Conservation (phyloP, 352 stramenopile species). For the Hyaloperonospora brassicae region DNA sequence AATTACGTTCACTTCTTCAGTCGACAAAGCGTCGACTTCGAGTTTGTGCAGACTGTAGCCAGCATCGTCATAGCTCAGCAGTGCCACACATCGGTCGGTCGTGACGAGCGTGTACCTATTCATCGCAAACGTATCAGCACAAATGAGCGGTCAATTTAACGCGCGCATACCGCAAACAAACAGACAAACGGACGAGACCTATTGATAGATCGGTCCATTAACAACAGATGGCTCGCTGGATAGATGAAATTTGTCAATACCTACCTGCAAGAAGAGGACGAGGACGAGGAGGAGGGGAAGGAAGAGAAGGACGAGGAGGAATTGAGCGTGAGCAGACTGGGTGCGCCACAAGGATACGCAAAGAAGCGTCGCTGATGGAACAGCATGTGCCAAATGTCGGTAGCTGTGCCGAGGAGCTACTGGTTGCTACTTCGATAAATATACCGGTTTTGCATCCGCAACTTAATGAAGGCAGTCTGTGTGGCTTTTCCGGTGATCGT, state of each 20-base stretch:
- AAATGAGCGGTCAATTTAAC: neutral
- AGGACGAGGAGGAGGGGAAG: too few species aligned
- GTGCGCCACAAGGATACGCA: conserved; percentile 43
- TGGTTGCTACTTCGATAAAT: too few species aligned
- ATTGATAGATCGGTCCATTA: too few species aligned
- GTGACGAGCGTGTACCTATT: conserved; percentile 52
- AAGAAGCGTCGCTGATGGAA: conserved; percentile 66
- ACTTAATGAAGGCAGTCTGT: too few species aligned
- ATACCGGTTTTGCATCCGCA: too few species aligned
- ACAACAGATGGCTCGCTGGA: too few species aligned
- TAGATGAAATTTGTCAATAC: too few species aligned
- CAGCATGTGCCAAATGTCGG: conserved; percentile 10
- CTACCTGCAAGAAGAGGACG: too few species aligned
- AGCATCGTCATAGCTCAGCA: conserved; percentile 30
- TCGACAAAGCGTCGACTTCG: conserved; percentile 20
- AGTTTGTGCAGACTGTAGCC: conserved; percentile 38
- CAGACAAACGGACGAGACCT: neutral
- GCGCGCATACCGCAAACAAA: neutral
- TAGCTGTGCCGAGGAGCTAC: too few species aligned
- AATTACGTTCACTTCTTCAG: conserved; percentile 33
- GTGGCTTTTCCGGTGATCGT: too few species aligned
- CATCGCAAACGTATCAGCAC: neutral
- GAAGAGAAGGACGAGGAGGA: conserved; percentile 12
- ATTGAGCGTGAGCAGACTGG: conserved; percentile 48
- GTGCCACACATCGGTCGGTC: conserved; percentile 50